Evolutionary conservation across 768 basidiomycete genomes (phyloP).

Genomic region (Pleurotus tuber-regium): DNA sequence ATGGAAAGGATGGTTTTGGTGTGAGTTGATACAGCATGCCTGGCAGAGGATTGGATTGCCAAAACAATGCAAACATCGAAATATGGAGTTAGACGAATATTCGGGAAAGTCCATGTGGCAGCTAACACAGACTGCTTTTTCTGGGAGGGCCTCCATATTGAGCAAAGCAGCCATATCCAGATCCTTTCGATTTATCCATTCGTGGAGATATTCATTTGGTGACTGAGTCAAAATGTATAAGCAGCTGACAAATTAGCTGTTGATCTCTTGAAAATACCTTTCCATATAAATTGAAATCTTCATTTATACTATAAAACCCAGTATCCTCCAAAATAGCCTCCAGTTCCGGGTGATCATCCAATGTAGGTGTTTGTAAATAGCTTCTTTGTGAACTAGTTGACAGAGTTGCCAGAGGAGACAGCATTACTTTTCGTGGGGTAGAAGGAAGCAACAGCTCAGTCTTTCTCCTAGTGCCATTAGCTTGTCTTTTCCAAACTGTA

Average conservation of each 20-base stretch:
- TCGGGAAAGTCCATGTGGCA: too few species aligned
- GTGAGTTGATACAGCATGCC: not conserved
- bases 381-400: not conserved
- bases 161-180: not conserved
- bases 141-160: not conserved
- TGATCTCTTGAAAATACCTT: not conserved
- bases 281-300: not conserved
- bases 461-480: not conserved
- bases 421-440: not conserved
- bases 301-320: not conserved
- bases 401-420: not conserved
- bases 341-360: not conserved
- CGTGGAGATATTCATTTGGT: not conserved
- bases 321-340: not conserved
- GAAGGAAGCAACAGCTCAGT: not conserved
- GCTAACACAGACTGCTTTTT: not conserved
- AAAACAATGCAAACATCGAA: slow-evolving; percentile 2
- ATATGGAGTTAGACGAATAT: not conserved
- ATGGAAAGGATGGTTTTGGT: not conserved
- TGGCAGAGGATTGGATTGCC: not conserved
- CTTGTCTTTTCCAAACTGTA: not conserved
- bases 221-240: not conserved
- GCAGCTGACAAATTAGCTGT: not conserved
- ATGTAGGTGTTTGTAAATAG: not conserved
- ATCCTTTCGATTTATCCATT: not conserved